Base-by-base conservation (phyloP, 1,284 basidiomycete species). In the Apiotrichum mycotoxinovorans region DNA sequence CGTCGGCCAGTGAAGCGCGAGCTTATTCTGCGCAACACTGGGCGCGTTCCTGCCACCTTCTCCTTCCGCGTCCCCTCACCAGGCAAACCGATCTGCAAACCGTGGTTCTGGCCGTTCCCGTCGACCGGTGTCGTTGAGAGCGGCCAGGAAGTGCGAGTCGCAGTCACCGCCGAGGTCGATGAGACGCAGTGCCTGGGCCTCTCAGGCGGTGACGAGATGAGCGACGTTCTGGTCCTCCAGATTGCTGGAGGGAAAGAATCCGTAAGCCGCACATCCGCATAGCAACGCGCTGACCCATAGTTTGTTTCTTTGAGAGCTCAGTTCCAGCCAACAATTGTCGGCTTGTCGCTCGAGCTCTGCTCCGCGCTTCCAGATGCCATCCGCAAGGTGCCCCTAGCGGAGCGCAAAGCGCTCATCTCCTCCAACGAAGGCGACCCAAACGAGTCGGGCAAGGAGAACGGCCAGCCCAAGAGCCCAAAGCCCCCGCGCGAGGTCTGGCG, bases 171-270 rank as follows among this genome's bases (percentile, higher is more conserved):
- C 18, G 51, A 52, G n/a, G 69, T 74, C 2, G 66, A 73, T 30
- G 68, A 68, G 30, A 9, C 25, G 3, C 59, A 62, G 43, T 60
- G 67, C 20, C 47, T 51, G 1, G 54, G 37, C 18, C 48, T 71
- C 49, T 68, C 67, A n/a, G 34, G 62, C 14, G 68, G 67, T 1
- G 56, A 60, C 5, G 73, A 75, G 18, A 66, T 73, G 65, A 70
- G 67, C 26, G 72, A 54, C 22, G 73, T 75, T 0, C 62, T 75
- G 8, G 72, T 75, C 0, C 50, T 75, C 25, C 69, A 70, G 34
- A 64, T 74, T 3, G 46, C 57, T 0, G 66, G 66, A 20, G 71
- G 73, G 1, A 73, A 70, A 56, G 72, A 75, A 41, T 61, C 65
- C 1, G 69, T 71, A 34, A 59, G 68, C 63, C 17, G 22, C 20